Evolutionary conservation across 2,329 filamentous ascomycete genomes (phyloP).

Genomic region (Periconia sp.): DNA sequence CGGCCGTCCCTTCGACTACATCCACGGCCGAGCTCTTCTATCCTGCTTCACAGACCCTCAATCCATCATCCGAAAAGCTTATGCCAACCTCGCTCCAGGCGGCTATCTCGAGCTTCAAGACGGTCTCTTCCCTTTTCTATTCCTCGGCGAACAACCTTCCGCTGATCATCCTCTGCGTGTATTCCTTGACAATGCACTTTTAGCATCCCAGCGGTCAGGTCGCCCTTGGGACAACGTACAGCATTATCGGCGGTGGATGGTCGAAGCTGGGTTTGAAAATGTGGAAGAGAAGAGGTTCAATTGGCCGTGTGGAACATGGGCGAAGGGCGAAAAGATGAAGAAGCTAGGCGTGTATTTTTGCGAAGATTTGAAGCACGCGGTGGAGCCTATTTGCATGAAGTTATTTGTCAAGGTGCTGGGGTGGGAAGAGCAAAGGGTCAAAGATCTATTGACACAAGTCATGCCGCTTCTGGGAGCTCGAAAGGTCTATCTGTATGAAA

Average conservation of each 20-base stretch:
- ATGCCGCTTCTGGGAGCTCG: conserved; percentile 15
- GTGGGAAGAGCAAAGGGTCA: conserved; percentile 22
- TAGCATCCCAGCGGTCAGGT: conserved; percentile 44
- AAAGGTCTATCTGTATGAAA: conserved; percentile 21
- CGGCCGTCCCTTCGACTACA: conserved; percentile 59
- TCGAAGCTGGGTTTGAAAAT: conserved; percentile 52
- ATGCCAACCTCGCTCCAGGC: conserved; percentile 50
- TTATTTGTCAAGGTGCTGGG: conserved; percentile 24
- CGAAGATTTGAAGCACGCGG: conserved; percentile 29
- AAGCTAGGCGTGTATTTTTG: conserved; percentile 48
- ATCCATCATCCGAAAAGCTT: conserved; percentile 50
- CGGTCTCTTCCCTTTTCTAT: conserved; percentile 29
- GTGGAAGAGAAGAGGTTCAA: conserved; percentile 41
- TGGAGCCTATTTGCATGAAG: conserved; percentile 22
- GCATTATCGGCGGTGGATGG: conserved; percentile 47
- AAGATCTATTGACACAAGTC: conserved; percentile 11
- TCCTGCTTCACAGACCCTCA: conserved; percentile 60
- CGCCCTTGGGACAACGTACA: conserved; percentile 46
- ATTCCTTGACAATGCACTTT: conserved; percentile 27
- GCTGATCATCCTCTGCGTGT: conserved; percentile 15
- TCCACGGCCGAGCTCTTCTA: conserved; percentile 59
- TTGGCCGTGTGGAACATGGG: conserved; percentile 52
- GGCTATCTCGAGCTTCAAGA: conserved; percentile 59
- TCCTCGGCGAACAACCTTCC: conserved; percentile 20
- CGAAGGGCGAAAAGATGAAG: conserved; percentile 53